Evolutionary conservation across 2,329 filamentous ascomycete species (phyloP), one percentile per base, ranked within the genome.

Genomic region (Malbranchea zuffiana): DNA sequence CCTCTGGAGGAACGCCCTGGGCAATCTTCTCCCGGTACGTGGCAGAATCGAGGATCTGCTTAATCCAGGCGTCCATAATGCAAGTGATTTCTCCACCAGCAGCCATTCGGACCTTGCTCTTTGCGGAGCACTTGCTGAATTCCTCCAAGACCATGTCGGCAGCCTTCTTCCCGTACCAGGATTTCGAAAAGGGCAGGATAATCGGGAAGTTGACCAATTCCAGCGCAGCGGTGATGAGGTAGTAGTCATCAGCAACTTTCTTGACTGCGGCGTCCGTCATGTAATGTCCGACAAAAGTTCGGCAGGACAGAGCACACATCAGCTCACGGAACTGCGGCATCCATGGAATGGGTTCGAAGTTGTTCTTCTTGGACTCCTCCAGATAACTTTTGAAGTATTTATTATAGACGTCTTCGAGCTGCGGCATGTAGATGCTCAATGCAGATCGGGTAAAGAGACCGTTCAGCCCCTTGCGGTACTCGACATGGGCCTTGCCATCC

Each of bases 151-250:
- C 85, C 78, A 93, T 85, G 54, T 94, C 84, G 41, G 88, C 79
- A 19, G 86, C 85, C 67, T 87, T 92, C 73, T 95, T 94, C 51
- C 88, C 90, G 55, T 93, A 92, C 86, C 86, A 96, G 4, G 86
- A 86, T 69, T 86, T 88, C 57, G 87, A 95, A 69, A 75, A 96
- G 25, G 88, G 88, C 26, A 96, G 64, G 57, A 96, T 95, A 63
- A 96, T 82, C 42, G 90, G 88, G 69, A 96, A 94, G 69, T 96
- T 96, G 69, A 98, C 90, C 31, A 96, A 74, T 63, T 98, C 90
- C 49, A 96, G 75, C 15, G 90, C 90, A 40, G 82, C 88, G 10
- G 90, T 96, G 57, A 96, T 93, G 47, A 88, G 75, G 64, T 93
- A 96, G 67, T 94, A 98, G 64, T 96, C 87, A 61, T 94, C 82